phyloP scores from a whole-genome alignment of 345 rosid species.

The Eucalyptus virginea region DNA sequence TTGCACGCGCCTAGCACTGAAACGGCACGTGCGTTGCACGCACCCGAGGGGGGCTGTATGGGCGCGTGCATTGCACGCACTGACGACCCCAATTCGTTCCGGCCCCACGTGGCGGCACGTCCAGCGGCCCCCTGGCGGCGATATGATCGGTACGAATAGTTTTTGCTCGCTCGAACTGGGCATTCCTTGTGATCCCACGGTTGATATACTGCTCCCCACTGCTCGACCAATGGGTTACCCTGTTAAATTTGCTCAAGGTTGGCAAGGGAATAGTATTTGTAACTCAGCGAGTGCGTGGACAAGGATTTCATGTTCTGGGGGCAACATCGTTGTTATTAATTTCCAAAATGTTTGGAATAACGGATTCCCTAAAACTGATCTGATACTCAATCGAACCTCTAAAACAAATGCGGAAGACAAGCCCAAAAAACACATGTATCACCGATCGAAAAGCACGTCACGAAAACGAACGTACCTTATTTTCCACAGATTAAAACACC shows the following conservation, averaged over 20 bases:
- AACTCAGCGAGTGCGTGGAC: conserved; percentile 15
- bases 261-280: conserved; percentile 74
- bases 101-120: no score
- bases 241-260: conserved; percentile 25
- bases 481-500: no score
- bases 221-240: conserved; percentile 45
- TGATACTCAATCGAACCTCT: no score
- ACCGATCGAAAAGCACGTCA: no score
- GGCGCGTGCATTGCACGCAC: accelerated
- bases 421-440: no score
- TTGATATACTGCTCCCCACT: conserved; percentile 25
- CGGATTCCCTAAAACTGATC: no score
- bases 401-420: no score
- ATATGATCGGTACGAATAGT: conserved; percentile 5
- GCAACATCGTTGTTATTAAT: conserved; percentile 29
- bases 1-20: accelerated
- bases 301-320: conserved; percentile 44
- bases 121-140: accelerated
- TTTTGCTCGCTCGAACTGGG: conserved; percentile 42
- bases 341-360: background rate
- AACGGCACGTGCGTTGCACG: accelerated
- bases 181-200: conserved; percentile 29
- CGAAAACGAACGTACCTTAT: no score
- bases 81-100: no score
- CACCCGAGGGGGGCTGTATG: accelerated